Conservation (phyloP, 2,329 filamentous ascomycete genomes). For the Xylariales sp. region DNA sequence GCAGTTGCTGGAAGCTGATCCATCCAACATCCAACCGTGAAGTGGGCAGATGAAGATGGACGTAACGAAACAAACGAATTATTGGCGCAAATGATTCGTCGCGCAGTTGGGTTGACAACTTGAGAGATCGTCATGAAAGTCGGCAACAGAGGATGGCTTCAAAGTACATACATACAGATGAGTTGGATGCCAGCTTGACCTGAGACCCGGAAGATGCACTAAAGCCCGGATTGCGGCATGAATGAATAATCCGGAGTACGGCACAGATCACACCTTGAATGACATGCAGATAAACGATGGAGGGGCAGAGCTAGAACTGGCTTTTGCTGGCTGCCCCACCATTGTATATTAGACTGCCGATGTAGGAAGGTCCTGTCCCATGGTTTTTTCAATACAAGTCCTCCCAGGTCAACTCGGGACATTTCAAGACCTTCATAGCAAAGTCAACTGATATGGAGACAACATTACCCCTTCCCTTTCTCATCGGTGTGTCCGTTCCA, state of each 20-base stretch:
- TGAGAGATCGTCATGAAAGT: no score
- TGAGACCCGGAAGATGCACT: no score
- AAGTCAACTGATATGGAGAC: slow-evolving; percentile 49
- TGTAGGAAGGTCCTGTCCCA: no score
- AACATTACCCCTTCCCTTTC: slow-evolving; percentile 58
- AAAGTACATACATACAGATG: no score
- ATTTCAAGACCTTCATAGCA: not conserved
- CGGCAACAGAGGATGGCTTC: no score
- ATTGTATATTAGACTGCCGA: slow-evolving; percentile 5
- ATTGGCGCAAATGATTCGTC: no score
- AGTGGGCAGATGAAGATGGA: no score
- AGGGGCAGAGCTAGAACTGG: slow-evolving; percentile 2
- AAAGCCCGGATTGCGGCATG: not conserved
- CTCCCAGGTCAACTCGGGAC: not conserved
- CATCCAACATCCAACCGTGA: no score
- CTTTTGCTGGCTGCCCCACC: slow-evolving; percentile 5
- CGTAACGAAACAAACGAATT: no score
- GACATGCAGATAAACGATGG: slow-evolving; percentile 8
- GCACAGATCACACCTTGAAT: slow-evolving; percentile 34
- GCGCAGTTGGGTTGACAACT: no score
- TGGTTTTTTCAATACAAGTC: slow-evolving; percentile 2
- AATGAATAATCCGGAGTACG: not conserved
- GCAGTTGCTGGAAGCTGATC: no score
- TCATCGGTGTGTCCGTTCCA: slow-evolving; percentile 52
- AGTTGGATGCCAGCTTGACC: no score